These are phyloP conservation scores for Diaporthe sp. DNA, from an alignment of 2,329 filamentous ascomycete species.

Conservation along the genomic window DNA sequence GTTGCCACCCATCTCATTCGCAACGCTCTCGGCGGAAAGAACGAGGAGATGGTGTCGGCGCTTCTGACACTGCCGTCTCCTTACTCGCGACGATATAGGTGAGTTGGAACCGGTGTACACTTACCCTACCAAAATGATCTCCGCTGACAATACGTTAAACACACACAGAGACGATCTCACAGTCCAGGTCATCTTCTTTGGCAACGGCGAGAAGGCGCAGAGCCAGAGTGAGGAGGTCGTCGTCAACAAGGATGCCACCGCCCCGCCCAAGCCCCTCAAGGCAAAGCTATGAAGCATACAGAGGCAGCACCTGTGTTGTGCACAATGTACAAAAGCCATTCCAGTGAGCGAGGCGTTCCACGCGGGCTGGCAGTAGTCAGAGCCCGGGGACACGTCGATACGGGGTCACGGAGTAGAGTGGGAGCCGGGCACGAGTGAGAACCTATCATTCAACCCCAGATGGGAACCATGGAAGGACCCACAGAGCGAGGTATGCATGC, in stretches of 20 bases:
- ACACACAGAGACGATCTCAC: slow-evolving; percentile 85
- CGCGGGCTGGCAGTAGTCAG: background rate
- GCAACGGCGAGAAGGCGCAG: slow-evolving; percentile 72
- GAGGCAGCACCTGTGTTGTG: background rate
- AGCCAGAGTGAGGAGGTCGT: slow-evolving; percentile 75
- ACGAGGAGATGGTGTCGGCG: slow-evolving; percentile 93
- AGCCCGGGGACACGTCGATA: background rate
- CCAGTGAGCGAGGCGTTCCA: slow-evolving; percentile 29
- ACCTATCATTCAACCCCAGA: background rate
- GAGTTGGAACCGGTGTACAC: slow-evolving; percentile 44
- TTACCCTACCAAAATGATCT: background rate
- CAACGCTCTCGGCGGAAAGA: slow-evolving; percentile 93
- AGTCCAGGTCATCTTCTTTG: slow-evolving; percentile 98
- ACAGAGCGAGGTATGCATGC: background rate
- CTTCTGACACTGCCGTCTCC: slow-evolving; percentile 91
- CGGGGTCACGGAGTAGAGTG: background rate
- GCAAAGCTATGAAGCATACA: slow-evolving; percentile 38
- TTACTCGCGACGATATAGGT: slow-evolving; percentile 92
- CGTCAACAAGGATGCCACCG: slow-evolving; percentile 88
- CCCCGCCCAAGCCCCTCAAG: slow-evolving; percentile 51
- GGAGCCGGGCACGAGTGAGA: background rate
- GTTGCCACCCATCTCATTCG: slow-evolving; percentile 94
- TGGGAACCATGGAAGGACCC: background rate
- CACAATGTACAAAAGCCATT: slow-evolving; percentile 7
- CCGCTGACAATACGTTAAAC: slow-evolving; percentile 34